A percentile compares a stretch with the other conserved stretches of the same genome.
Evolutionary conservation across 1,139 yeast genomes (phyloP).

Genomic region (Wickerhamomyces sp.): DNA sequence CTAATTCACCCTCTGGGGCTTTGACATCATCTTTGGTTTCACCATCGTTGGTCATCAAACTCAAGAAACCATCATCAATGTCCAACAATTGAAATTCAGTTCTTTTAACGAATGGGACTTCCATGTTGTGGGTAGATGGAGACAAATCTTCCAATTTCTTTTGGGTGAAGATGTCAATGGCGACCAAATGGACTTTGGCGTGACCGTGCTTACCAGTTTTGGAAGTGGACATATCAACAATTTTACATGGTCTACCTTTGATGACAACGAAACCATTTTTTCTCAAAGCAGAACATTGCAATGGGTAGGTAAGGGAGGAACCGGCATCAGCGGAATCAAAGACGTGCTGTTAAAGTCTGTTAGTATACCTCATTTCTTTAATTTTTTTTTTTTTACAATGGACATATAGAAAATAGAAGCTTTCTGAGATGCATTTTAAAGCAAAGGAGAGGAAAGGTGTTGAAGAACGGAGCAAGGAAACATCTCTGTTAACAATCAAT

Average conservation of each 20-base stretch:
- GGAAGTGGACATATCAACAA: conserved; percentile 99
- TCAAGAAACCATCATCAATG: conserved; percentile 97
- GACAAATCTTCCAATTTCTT: conserved; percentile 99
- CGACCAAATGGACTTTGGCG: conserved; percentile 99
- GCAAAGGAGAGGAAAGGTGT: too few relatives aligned
- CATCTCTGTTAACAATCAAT: too few relatives aligned
- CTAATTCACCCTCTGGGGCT: conserved; percentile 97
- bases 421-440: too few relatives aligned
- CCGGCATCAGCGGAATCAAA: conserved; percentile 99
- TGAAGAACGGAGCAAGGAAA: too few relatives aligned
- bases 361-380: conserved; percentile 3
- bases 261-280: conserved; percentile 99
- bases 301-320: conserved; percentile 97
- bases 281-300: conserved; percentile 99
- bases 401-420: too few relatives aligned
- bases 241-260: conserved; percentile 99
- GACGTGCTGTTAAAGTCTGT: conserved; percentile 59
- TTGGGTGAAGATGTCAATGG: conserved; percentile 97
- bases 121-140: conserved; percentile 99
- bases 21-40: conserved; percentile 98
- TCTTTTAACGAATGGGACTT: conserved; percentile 96
- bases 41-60: conserved; percentile 95
- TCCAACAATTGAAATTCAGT: conserved; percentile 95
- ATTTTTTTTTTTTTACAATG: too few relatives aligned
- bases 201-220: conserved; percentile 99